Conservation (phyloP, 73 alveolate genomes). For the Stentor coeruleus region DNA sequence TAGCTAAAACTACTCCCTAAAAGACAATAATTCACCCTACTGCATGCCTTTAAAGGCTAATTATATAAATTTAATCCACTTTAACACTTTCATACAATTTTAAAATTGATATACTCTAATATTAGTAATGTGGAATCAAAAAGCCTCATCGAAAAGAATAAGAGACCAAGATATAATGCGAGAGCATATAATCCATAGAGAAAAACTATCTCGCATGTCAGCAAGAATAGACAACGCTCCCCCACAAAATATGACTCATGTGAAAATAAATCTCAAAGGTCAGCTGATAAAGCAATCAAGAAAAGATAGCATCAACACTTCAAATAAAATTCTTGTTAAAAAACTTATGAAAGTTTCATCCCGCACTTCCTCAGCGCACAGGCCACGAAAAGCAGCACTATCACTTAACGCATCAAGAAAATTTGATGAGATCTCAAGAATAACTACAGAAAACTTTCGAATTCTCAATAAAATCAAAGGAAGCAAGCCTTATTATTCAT, state of each 20-base stretch:
- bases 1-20: too few relatives aligned
- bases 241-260: slow-evolving; percentile 19
- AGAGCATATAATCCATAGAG: slow-evolving; percentile 7
- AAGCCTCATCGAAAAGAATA: background rate
- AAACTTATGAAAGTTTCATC: background rate
- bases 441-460: background rate
- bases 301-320: background rate
- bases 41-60: too few relatives aligned
- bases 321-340: background rate
- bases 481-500: background rate
- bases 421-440: background rate
- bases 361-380: background rate
- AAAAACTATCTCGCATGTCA: background rate
- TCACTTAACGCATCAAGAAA: background rate
- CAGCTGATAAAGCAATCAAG: background rate
- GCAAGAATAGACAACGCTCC: slow-evolving; percentile 21
- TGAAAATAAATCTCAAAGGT: background rate
- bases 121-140: background rate
- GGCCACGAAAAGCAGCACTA: background rate
- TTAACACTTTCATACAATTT: too few relatives aligned
- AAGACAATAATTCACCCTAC: too few relatives aligned
- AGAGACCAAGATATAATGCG: background rate
- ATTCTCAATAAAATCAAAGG: background rate
- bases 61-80: too few relatives aligned
- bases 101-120: too few relatives aligned